Conservation (phyloP, 1,284 basidiomycete genomes). For the Pseudozyma pruni region DNA sequence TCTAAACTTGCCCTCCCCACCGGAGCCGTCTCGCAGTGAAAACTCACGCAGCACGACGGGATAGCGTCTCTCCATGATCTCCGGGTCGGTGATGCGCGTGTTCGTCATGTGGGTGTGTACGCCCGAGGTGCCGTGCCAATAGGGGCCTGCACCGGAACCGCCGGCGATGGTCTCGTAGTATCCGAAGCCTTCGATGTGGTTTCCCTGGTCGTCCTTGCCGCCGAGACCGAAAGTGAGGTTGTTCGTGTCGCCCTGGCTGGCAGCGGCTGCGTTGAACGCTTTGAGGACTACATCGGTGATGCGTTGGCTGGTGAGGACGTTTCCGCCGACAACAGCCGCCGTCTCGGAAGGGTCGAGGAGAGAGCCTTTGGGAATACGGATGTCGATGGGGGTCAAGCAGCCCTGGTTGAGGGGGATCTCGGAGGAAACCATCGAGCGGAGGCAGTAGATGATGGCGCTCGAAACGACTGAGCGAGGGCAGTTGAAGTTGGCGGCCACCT, state of each 20-base stretch:
- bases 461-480: conserved; percentile 79
- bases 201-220: conserved; percentile 83
- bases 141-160: conserved; percentile 86
- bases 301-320: conserved; percentile 89
- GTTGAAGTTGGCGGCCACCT: conserved; percentile 90
- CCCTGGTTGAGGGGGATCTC: conserved; percentile 96
- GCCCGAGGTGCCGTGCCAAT: conserved; percentile 79
- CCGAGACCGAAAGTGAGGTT: conserved; percentile 91
- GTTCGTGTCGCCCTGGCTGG: conserved; percentile 88
- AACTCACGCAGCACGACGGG: conserved; percentile 86
- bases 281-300: conserved; percentile 94
- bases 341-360: conserved; percentile 79
- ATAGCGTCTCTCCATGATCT: conserved; percentile 89
- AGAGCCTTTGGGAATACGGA: conserved; percentile 83
- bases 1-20: conserved; percentile 79
- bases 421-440: conserved; percentile 88
- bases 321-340: conserved; percentile 91
- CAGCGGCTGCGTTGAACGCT: conserved; percentile 91
- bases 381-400: conserved; percentile 77
- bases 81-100: conserved; percentile 80
- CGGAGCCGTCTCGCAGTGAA: conserved; percentile 80
- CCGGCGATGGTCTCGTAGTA: conserved; percentile 98
- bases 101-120: conserved; percentile 82
- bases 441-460: conserved; percentile 91
- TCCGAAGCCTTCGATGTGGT: conserved; percentile 83